Percentiles rank a stretch among this genome's conserved stretches.
phyloP scores from a whole-genome alignment of 345 rosid species.

The Lagerstroemia speciosa region DNA sequence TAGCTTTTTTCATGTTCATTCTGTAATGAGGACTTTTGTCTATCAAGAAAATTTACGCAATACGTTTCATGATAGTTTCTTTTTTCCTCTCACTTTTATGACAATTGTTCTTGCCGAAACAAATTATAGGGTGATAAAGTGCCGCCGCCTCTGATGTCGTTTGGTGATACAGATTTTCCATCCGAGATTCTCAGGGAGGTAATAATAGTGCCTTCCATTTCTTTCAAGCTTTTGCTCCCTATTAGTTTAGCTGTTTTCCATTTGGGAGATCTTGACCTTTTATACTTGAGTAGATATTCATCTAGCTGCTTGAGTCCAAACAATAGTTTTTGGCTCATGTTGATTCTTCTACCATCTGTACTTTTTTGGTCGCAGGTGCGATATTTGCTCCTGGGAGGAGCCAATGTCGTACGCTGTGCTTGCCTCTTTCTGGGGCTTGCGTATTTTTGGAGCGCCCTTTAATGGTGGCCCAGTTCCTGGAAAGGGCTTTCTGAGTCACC shows the following conservation, averaged over 20 bases:
- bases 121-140: conserved; percentile 65
- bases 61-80: neutral
- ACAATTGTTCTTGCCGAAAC: neutral
- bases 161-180: conserved; percentile 80
- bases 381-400: conserved; percentile 96
- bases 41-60: neutral
- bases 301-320: conserved; percentile 45
- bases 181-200: conserved; percentile 94
- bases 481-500: conserved; percentile 65
- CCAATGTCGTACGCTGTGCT: conserved; percentile 99
- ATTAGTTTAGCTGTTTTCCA: neutral
- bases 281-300: neutral
- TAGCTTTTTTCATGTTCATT: neutral
- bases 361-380: conserved; percentile 99
- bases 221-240: neutral
- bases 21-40: neutral
- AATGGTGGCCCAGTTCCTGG: conserved; percentile 58
- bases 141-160: conserved; percentile 66
- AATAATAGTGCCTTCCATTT: conserved; percentile 12
- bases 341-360: conserved; percentile 63
- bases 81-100: neutral
- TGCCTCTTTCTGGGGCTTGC: conserved; percentile 61
- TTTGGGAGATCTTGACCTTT: neutral
- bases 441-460: conserved; percentile 67
- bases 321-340: conserved; percentile 46